These are phyloP conservation scores for Acrodontium crateriforme DNA, from an alignment of 2,329 filamentous ascomycete genomes.

Conservation along the genomic window DNA sequence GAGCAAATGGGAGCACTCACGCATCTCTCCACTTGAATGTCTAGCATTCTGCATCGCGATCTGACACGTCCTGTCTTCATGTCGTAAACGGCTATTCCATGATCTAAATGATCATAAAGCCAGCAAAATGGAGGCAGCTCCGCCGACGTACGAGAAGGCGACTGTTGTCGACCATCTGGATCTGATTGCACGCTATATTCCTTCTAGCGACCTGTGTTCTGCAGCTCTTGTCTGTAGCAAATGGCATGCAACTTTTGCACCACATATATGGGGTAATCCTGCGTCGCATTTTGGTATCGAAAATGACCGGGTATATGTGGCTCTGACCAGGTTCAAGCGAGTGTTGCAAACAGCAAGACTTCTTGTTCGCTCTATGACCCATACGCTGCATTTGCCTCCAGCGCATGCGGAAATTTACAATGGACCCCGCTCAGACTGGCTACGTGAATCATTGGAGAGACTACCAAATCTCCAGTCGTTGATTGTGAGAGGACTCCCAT, in stretches of 20 bases:
- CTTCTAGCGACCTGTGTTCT: slow-evolving; percentile 42
- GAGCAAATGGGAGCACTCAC: too few relatives aligned
- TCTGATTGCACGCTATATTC: slow-evolving; percentile 42
- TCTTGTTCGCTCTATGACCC: slow-evolving; percentile 41
- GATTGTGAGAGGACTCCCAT: slow-evolving; percentile 44
- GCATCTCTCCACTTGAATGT: too few relatives aligned
- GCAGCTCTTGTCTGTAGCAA: slow-evolving; percentile 40
- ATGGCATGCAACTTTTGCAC: slow-evolving; percentile 46
- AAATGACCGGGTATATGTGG: slow-evolving; percentile 48
- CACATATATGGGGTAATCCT: slow-evolving; percentile 48
- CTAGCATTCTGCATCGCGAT: too few relatives aligned
- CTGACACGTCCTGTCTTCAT: too few relatives aligned
- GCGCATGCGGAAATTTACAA: slow-evolving; percentile 48
- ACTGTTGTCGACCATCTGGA: slow-evolving; percentile 41
- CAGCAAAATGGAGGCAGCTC: slow-evolving; percentile 47
- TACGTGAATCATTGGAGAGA: slow-evolving; percentile 43
- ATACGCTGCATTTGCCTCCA: slow-evolving; percentile 47
- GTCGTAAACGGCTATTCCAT: too few relatives aligned
- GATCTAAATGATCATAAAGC: too few relatives aligned
- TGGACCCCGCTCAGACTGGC: slow-evolving; percentile 44
- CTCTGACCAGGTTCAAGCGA: slow-evolving; percentile 45
- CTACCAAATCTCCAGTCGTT: slow-evolving; percentile 46
- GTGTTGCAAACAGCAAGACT: slow-evolving; percentile 40
- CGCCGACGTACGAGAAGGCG: slow-evolving; percentile 46
- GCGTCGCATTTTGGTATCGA: slow-evolving; percentile 48